Base-by-base conservation (phyloP, 1,139 yeast genomes). In the Williopsis jadinii region DNA sequence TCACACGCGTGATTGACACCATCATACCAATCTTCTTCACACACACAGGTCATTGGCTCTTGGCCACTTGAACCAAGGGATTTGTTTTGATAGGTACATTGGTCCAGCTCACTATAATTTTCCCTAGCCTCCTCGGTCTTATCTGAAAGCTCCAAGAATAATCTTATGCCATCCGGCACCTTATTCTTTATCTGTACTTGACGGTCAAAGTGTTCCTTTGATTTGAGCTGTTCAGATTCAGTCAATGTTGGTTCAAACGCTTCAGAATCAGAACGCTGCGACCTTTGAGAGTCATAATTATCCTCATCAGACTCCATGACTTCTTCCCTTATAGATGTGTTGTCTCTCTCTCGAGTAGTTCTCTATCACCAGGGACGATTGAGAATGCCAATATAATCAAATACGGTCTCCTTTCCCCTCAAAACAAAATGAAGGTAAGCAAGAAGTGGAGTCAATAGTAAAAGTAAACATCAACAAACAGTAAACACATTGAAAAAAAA, bases 11-110 rank as follows among this genome's bases (percentile, higher is more conserved):
- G 52, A 58, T 87, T 87, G 33, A 52, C 48, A 0, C 59, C 66
- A 3, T 65, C 68, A 9, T 60, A 57, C 33, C 52, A 53, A 11
- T 64, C 62, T 41, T 62, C 67, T 19, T 38, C 44, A 68, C 98
- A 92, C 55, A 88, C 97, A 70, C 98, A 92, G 14, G 92, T 77
- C 94, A 92, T 87, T 53, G 84, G 90, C 48, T 73, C 75, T 55
- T 78, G 82, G 31, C 85, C 85, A 3, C 88, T 73, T 38, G 70
- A 66, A 2, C 95, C 96, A 19, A 84, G 62, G 35, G 54, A 49
- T 55, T 77, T 81, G 44, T 66, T 66, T 30, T 75, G 67, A 57
- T 88, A 88, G 9, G 75, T 69, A 55, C 92, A 83, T 43, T 72
- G 73, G 28, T 63, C 60, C 38, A 90, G 58, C 45, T 67, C 74